Percentiles rank a stretch among this genome's conserved stretches.
These are phyloP conservation scores for Russula abietina DNA, from an alignment of 768 basidiomycete species.

Conservation along the genomic window DNA sequence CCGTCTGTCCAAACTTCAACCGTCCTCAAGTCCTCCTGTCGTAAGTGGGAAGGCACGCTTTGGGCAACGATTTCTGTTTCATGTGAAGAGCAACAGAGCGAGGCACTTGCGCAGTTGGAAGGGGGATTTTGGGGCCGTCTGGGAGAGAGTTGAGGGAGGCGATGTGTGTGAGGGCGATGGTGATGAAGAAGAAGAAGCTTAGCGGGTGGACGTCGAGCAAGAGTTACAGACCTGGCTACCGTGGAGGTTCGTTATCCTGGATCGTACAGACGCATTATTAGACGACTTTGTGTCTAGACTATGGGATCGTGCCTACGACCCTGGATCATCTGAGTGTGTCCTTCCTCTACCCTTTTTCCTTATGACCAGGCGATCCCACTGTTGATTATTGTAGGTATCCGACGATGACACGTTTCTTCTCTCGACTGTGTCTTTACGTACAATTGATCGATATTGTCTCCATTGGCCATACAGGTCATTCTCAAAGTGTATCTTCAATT, in stretches of 20 bases:
- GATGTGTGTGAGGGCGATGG: constrained; percentile 27
- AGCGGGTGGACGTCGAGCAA: constrained; percentile 57
- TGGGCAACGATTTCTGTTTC: constrained; percentile 85
- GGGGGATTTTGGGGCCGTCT: constrained; percentile 76
- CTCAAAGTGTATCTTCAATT: constrained; percentile 85
- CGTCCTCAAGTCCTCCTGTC: constrained; percentile 65
- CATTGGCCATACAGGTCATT: constrained; percentile 70
- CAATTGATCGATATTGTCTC: constrained; percentile 75
- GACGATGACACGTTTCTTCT: constrained; percentile 81
- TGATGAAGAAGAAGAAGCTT: constrained; percentile 38
- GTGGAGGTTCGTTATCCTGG: constrained; percentile 64
- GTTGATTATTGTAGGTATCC: constrained; percentile 46
- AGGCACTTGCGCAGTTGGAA: constrained; percentile 54
- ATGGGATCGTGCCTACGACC: constrained; percentile 45
- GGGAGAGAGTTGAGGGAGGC: constrained; percentile 34
- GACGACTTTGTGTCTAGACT: constrained; percentile 60
- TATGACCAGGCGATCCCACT: constrained; percentile 20
- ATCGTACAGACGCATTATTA: constrained; percentile 63
- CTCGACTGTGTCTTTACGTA: constrained; percentile 85
- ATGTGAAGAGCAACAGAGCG: constrained; percentile 73
- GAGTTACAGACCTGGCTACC: constrained; percentile 53
- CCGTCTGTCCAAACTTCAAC: constrained; percentile 62
- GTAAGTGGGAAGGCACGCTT: constrained; percentile 91
- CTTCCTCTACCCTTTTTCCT: neutral
- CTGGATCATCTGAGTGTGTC: constrained; percentile 51